Conservation (phyloP, 1,284 basidiomycete species). For the Cryptococcus sp. region DNA sequence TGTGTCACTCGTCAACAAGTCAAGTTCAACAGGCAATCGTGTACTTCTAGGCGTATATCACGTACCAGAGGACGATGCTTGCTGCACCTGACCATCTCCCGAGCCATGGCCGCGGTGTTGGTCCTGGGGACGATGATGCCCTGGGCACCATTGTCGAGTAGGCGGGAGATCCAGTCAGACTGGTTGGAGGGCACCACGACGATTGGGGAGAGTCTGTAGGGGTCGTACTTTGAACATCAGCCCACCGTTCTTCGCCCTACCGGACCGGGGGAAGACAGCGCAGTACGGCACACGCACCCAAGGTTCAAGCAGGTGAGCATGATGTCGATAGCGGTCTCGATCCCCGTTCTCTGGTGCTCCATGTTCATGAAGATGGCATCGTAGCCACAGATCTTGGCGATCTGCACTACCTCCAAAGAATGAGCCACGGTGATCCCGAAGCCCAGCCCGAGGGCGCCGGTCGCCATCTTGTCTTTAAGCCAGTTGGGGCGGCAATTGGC, state of each 20-base stretch:
- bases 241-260: no score
- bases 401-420: constrained; percentile 4
- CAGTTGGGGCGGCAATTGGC: constrained; percentile 3
- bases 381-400: constrained; percentile 16
- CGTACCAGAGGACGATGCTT: constrained; percentile 11
- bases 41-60: not conserved
- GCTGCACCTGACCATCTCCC: constrained; percentile 6
- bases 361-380: constrained; percentile 8
- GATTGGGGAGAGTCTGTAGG: constrained; percentile 7
- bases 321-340: constrained; percentile 6
- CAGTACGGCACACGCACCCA: no score
- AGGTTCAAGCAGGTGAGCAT: constrained; percentile 1
- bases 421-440: constrained; percentile 8
- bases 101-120: constrained; percentile 9
- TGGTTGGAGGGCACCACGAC: constrained; percentile 6
- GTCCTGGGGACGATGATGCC: constrained; percentile 14
- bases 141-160: constrained; percentile 16
- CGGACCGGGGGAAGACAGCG: no score
- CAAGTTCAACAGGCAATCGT: not conserved
- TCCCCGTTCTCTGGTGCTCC: constrained; percentile 8
- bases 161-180: constrained; percentile 12
- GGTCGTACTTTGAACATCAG: not conserved
- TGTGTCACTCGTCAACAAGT: not conserved
- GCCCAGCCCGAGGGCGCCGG: constrained; percentile 2
- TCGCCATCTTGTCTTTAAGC: constrained; percentile 11